Base-by-base conservation (phyloP, 306 rosid species). In the Castanopsis chinensis region DNA sequence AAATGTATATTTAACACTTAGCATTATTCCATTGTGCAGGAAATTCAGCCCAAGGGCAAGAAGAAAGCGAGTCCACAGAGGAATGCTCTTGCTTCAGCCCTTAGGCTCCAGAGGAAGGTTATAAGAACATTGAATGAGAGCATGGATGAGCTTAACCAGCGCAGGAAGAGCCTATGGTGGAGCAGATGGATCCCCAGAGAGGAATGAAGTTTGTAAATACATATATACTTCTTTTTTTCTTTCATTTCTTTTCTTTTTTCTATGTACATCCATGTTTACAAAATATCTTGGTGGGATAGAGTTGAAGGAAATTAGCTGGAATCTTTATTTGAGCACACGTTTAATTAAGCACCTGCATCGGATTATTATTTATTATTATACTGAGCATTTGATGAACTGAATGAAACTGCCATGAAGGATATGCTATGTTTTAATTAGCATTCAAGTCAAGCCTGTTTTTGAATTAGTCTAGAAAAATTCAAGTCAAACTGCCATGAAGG, bases 171-270 rank as follows among this genome's bases (percentile, higher is more conserved):
- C 79, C 19, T 92, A 23, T 93, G 99, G 99, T 95, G 99, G 99
- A 95, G 92, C 85, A 91, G 91, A 81, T 95, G 99, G 99, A 95
- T 95, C 83, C 98, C 99, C 68, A 89, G 86, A 78, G 97, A 93
- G 88, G 98, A 95, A 75, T 93, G 88, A 94, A 85, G 69, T 67
- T 33, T 85, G 80, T 86, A 75, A 69, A 88, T 82, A 52, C 77
- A 25, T 51, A 25, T 51, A 61, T 77, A 63, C 17, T 11, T 56
- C 76, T 70, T n/a, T 4, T 78, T 51, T 85, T 32, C 55, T 45
- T 37, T 21, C 12, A 54, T 76, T 75, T 68, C 77, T 72, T 59
- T 79, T 71, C 52, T 70, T 80, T 80, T 58, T 82, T 84, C 80
- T 87, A 41, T 41, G 45, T 41, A 88, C 80, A 90, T 79, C 83